These are phyloP conservation scores for Aquilaria agallochum DNA, from an alignment of 441 rosid species.

Conservation along the genomic window DNA sequence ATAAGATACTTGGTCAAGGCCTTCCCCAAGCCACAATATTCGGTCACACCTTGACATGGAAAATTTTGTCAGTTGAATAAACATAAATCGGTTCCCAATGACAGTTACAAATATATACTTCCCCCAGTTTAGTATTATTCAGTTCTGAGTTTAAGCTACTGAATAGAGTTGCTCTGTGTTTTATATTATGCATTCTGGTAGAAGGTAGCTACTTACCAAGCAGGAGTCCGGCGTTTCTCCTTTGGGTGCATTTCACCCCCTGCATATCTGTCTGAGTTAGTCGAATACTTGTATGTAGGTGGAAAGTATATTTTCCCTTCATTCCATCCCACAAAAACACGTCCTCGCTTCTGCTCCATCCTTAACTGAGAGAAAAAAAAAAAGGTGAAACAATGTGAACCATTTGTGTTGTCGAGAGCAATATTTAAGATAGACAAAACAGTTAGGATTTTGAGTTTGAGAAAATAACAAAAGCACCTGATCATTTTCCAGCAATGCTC, in stretches of 20 bases:
- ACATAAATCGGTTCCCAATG: too few relatives aligned
- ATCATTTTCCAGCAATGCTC: conserved; percentile 78
- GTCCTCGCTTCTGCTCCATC: conserved; percentile 79
- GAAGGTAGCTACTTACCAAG: conserved; percentile 50
- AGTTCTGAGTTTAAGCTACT: not conserved
- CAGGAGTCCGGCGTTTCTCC: conserved; percentile 92
- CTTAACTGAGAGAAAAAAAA: conserved; percentile 46
- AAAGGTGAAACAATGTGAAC: not conserved
- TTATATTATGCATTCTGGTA: not conserved
- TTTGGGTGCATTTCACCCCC: conserved; percentile 80
- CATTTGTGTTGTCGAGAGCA: not conserved
- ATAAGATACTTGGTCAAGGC: conserved; percentile 73
- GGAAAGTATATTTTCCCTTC: conserved; percentile 91
- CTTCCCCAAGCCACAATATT: conserved; percentile 87
- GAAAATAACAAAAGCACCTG: conserved; percentile 38
- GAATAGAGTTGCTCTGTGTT: not conserved
- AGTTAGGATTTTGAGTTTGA: not conserved
- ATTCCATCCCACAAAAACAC: conserved; percentile 75
- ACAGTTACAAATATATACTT: conserved; percentile 2
- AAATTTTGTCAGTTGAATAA: not conserved
- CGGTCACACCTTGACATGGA: conserved; percentile 71
- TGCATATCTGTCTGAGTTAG: conserved; percentile 83
- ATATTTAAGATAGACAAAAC: not conserved
- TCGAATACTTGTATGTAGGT: conserved; percentile 87
- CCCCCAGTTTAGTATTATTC: not conserved